phyloP scores from a whole-genome alignment of 345 rosid species.

The Brassica rapa region DNA sequence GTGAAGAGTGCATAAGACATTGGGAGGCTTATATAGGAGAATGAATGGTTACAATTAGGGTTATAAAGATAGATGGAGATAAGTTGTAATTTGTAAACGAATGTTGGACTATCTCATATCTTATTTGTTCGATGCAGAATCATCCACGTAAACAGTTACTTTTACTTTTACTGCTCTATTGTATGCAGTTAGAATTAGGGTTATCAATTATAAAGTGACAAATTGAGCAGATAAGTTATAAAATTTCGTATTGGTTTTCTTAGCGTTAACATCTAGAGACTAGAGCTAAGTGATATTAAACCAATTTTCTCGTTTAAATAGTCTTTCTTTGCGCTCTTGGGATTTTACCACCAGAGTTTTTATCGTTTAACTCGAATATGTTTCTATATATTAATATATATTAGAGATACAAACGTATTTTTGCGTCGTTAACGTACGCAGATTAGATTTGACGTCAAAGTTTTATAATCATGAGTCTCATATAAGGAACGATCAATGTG shows the following conservation, averaged over 20 bases:
- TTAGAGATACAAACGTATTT: neutral
- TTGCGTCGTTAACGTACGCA: neutral
- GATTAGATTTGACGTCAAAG: neutral
- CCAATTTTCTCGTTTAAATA: neutral
- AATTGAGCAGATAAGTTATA: neutral
- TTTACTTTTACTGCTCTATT: constrained; percentile 12
- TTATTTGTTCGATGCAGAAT: constrained; percentile 27
- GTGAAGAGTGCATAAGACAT: constrained; percentile 21
- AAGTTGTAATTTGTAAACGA: neutral
- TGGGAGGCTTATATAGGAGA: constrained; percentile 31
- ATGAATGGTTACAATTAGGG: constrained; percentile 28
- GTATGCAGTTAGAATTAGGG: neutral
- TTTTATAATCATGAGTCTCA: neutral
- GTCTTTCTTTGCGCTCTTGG: neutral
- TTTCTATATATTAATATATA: neutral
- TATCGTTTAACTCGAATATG: neutral
- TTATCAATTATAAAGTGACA: neutral
- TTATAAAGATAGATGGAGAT: constrained; percentile 30
- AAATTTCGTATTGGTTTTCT: neutral
- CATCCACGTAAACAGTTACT: constrained; percentile 30
- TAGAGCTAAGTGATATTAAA: neutral
- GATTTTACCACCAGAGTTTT: neutral
- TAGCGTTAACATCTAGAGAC: neutral
- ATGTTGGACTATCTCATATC: constrained; percentile 32
- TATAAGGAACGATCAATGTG: neutral